Evolutionary conservation across 768 basidiomycete species (phyloP).

Genomic region (Pisolithus tinctorius): DNA sequence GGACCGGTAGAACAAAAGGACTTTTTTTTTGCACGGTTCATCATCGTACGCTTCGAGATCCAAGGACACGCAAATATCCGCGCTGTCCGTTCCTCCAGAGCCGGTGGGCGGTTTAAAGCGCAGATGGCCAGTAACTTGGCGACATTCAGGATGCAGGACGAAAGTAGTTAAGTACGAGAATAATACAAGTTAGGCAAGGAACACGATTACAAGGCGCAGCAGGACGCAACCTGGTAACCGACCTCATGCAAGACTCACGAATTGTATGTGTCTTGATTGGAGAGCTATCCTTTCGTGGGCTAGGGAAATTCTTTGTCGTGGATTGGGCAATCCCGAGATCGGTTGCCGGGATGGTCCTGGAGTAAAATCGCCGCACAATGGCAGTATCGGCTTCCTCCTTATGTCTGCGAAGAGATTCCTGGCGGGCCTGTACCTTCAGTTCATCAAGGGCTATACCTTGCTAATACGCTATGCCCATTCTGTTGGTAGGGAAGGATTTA

Average conservation of each 20-base stretch:
- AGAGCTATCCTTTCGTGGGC: slow-evolving; percentile 52
- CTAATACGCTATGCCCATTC: slow-evolving; percentile 35
- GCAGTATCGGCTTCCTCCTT: slow-evolving; percentile 13
- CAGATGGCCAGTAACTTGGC: slow-evolving; percentile 56
- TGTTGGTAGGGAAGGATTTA: slow-evolving; percentile 33
- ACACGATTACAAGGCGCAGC: not conserved
- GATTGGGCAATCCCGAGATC: slow-evolving; percentile 3
- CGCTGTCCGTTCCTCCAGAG: slow-evolving; percentile 72
- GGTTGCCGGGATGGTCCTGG: slow-evolving; percentile 3
- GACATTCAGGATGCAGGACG: slow-evolving; percentile 67
- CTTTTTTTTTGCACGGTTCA: slow-evolving; percentile 53
- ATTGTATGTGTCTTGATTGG: slow-evolving; percentile 49
- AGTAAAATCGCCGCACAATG: slow-evolving; percentile 11
- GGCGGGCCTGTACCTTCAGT: slow-evolving; percentile 23
- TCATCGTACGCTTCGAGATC: slow-evolving; percentile 71
- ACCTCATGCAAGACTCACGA: too few species aligned
- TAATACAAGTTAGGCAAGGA: not conserved
- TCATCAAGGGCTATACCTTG: slow-evolving; percentile 11
- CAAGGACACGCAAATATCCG: slow-evolving; percentile 78
- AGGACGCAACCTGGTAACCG: too few species aligned
- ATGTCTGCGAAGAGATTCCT: slow-evolving; percentile 28
- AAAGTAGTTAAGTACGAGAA: slow-evolving; percentile 54
- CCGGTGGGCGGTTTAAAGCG: slow-evolving; percentile 91
- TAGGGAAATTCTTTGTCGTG: not conserved
- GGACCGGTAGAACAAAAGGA: slow-evolving; percentile 79